A percentile compares a stretch with the other conserved stretches of the same genome.
phyloP scores from a whole-genome alignment of 257 asterid genomes.

The Coffea canephora region DNA sequence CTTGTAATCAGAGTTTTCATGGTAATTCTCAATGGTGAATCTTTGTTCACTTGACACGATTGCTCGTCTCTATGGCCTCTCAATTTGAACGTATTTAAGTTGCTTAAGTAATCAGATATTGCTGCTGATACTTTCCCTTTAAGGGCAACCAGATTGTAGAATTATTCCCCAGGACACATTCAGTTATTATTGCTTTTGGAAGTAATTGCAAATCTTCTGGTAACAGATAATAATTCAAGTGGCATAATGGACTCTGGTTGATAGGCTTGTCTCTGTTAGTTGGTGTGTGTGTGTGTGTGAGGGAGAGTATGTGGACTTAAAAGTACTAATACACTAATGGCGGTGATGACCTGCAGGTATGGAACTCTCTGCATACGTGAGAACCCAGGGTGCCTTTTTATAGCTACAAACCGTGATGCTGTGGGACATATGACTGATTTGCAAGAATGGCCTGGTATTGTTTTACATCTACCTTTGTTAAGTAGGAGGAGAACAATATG shows the following conservation, averaged over 20 bases:
- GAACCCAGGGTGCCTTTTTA: constrained; percentile 93
- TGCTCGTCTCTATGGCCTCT: not conserved
- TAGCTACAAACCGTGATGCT: constrained; percentile 87
- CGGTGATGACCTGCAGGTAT: constrained; percentile 45
- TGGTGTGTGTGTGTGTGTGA: not conserved
- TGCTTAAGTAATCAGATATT: not conserved
- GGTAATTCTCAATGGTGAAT: not conserved
- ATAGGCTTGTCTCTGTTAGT: not conserved
- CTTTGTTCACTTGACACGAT: not conserved
- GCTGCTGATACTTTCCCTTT: not conserved
- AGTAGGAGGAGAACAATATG: not conserved
- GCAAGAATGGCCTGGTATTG: constrained; percentile 90
- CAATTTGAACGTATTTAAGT: not conserved
- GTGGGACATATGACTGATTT: constrained; percentile 79
- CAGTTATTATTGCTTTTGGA: not conserved
- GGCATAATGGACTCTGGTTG: not conserved
- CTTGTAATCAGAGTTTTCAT: not conserved
- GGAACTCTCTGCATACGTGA: constrained; percentile 93
- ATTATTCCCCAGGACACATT: not conserved
- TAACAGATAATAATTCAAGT: not conserved
- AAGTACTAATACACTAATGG: not conserved
- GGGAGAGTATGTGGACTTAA: not conserved
- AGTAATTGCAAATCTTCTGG: not conserved
- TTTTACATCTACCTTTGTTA: not conserved
- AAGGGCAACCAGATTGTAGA: not conserved